A percentile compares a stretch with the other conserved stretches of the same genome.
Conservation (phyloP, 2,329 filamentous ascomycete species). For the Alternaria sp. region DNA sequence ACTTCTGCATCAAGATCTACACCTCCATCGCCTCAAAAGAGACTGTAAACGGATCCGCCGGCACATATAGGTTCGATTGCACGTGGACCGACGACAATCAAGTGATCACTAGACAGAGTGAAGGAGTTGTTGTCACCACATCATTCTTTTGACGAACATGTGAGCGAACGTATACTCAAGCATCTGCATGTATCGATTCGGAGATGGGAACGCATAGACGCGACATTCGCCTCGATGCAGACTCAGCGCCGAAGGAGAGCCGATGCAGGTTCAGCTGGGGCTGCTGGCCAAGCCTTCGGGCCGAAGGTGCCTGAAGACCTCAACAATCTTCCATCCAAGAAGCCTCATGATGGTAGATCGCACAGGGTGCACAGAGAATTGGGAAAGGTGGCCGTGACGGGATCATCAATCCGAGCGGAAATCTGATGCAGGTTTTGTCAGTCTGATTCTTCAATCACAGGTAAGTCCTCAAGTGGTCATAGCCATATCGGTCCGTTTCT, state of each 20-base stretch:
- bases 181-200: not conserved
- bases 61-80: not conserved
- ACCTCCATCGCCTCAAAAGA: too few species aligned
- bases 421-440: not conserved
- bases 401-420: not conserved
- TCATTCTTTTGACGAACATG: not conserved
- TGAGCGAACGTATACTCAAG: not conserved
- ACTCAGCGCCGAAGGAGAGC: not conserved
- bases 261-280: not conserved
- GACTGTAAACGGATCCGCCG: not conserved
- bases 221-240: not conserved
- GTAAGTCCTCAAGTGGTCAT: not conserved
- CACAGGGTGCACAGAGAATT: not conserved
- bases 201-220: not conserved
- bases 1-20: not conserved
- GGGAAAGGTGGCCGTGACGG: not conserved
- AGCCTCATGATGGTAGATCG: not conserved
- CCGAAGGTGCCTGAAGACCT: not conserved
- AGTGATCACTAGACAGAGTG: not conserved
- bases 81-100: not conserved
- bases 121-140: not conserved
- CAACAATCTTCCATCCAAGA: not conserved
- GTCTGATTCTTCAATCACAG: not conserved
- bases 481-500: not conserved
- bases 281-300: not conserved